phyloP scores from a whole-genome alignment of 2,329 filamentous ascomycete species.

The Xylogone sp. region DNA sequence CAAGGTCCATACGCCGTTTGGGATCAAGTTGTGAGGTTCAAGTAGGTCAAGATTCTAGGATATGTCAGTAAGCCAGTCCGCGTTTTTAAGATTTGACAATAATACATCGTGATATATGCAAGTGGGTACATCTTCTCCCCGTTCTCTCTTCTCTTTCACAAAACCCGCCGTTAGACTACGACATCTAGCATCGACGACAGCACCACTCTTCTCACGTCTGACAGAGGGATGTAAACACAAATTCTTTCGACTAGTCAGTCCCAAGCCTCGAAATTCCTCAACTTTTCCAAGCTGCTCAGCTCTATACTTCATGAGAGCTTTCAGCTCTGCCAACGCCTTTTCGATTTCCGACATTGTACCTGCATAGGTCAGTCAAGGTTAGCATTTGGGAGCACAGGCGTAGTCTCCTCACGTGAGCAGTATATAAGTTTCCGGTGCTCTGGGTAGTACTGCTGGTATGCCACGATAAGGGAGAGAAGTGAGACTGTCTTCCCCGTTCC shows the following conservation, averaged over 20 bases:
- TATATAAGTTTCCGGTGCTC: slow-evolving; percentile 96
- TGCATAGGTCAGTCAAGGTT: slow-evolving; percentile 21
- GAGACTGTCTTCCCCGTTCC: slow-evolving; percentile 98
- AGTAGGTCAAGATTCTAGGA: slow-evolving; percentile 84
- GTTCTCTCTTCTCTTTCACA: slow-evolving; percentile 95
- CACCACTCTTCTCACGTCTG: slow-evolving; percentile 92
- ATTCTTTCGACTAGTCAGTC: slow-evolving; percentile 94
- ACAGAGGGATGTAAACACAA: slow-evolving; percentile 94
- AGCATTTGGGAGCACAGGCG: not conserved
- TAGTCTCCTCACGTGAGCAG: slow-evolving; percentile 69
- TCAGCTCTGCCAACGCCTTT: slow-evolving; percentile 89
- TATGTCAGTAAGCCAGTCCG: slow-evolving; percentile 18
- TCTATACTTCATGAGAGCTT: slow-evolving; percentile 92
- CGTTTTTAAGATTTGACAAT: slow-evolving; percentile 2
- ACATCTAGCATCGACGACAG: slow-evolving; percentile 91
- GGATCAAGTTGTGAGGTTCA: slow-evolving; percentile 91
- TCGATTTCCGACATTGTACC: slow-evolving; percentile 99
- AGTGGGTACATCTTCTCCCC: slow-evolving; percentile 88
- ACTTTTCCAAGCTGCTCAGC: slow-evolving; percentile 81
- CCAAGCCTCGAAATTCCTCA: slow-evolving; percentile 90
- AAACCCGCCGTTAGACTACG: slow-evolving; percentile 94
- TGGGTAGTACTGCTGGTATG: slow-evolving; percentile 91
- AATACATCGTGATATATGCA: slow-evolving; percentile 91
- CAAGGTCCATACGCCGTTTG: slow-evolving; percentile 92
- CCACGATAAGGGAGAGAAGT: slow-evolving; percentile 88